Percentiles rank a stretch among this genome's conserved stretches.
phyloP scores from a whole-genome alignment of 257 asterid genomes.

The Lycium ferocissimum region DNA sequence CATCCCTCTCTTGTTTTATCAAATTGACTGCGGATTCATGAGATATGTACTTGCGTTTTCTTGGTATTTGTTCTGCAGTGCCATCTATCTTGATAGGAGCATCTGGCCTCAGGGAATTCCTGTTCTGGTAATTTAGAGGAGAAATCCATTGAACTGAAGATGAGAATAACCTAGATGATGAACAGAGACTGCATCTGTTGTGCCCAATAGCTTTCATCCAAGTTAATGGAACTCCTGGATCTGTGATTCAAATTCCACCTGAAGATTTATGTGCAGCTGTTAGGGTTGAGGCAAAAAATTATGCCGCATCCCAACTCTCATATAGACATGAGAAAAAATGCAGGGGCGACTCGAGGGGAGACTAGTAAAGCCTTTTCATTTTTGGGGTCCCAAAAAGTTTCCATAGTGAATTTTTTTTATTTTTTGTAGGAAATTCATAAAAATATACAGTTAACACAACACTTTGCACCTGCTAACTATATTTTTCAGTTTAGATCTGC shows the following conservation, averaged over 20 bases:
- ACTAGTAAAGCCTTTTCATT: no score
- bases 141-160: conserved; percentile 61
- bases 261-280: not conserved
- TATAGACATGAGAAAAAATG: not conserved
- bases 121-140: conserved; percentile 46
- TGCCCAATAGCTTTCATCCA: conserved; percentile 42
- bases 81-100: conserved; percentile 42
- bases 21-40: conserved; percentile 60
- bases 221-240: not conserved
- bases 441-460: not conserved
- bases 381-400: no score
- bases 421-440: no score
- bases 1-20: conserved; percentile 68
- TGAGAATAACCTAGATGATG: conserved; percentile 41
- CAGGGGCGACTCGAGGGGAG: not conserved
- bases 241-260: not conserved
- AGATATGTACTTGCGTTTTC: conserved; percentile 59
- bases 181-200: conserved; percentile 42
- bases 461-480: not conserved
- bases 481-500: not conserved
- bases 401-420: no score
- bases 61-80: conserved; percentile 35
- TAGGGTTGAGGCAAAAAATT: not conserved
- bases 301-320: not conserved
- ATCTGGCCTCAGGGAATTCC: conserved; percentile 39